Percentiles rank a stretch among this genome's conserved stretches.
These are phyloP conservation scores for Anthracocystis walkeri DNA, from an alignment of 1,284 basidiomycete species.

Conservation along the genomic window DNA sequence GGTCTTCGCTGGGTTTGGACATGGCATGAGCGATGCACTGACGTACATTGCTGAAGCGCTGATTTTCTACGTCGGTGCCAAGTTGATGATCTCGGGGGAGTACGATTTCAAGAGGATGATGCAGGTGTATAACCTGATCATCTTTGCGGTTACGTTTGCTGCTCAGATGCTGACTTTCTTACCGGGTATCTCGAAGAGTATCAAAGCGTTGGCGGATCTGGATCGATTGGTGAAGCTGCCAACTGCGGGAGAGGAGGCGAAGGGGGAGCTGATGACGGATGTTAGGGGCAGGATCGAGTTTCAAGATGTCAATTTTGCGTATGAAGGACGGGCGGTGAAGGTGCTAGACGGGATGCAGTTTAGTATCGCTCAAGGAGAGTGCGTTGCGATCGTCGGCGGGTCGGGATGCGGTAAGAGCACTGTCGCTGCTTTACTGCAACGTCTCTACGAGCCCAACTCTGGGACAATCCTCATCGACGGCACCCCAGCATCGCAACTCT, in stretches of 20 bases:
- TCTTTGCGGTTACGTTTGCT: slow-evolving; percentile 92
- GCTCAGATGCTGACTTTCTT: slow-evolving; percentile 85
- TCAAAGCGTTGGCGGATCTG: slow-evolving; percentile 80
- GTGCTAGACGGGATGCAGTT: slow-evolving; percentile 52
- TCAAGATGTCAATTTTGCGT: slow-evolving; percentile 58
- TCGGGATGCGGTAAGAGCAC: slow-evolving; percentile 67
- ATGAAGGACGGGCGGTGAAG: slow-evolving; percentile 26
- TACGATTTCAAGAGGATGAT: slow-evolving; percentile 90
- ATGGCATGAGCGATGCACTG: slow-evolving; percentile 81
- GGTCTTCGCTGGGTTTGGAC: slow-evolving; percentile 84
- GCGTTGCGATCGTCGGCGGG: slow-evolving; percentile 64
- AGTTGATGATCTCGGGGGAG: slow-evolving; percentile 82
- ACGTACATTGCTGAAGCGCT: slow-evolving; percentile 83
- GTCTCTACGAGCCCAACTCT: slow-evolving; percentile 60
- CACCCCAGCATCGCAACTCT: slow-evolving; percentile 17
- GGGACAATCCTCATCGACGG: slow-evolving; percentile 57
- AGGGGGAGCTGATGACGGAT: slow-evolving; percentile 11
- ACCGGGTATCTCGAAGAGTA: slow-evolving; percentile 56
- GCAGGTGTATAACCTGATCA: slow-evolving; percentile 87
- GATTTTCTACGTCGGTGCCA: slow-evolving; percentile 87
- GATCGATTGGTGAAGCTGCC: slow-evolving; percentile 74
- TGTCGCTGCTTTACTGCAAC: slow-evolving; percentile 58
- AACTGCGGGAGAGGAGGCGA: slow-evolving; percentile 2
- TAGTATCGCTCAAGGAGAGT: slow-evolving; percentile 51
- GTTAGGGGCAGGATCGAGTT: slow-evolving; percentile 49